Conservation (phyloP, 805 yeast species). For the Martiniozyma abietophila region DNA sequence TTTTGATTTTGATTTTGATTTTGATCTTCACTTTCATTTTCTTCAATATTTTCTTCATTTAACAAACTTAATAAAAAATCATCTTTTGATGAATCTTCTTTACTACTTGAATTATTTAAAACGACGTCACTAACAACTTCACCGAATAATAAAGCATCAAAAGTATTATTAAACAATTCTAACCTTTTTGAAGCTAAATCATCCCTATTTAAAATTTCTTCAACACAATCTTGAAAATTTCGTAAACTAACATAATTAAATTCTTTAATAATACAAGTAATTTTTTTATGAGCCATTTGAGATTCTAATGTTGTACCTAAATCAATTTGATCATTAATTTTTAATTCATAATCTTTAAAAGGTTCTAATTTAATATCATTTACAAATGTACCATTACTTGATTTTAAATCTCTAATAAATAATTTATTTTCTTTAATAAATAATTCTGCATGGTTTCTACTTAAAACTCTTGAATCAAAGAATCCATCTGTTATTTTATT, state of each 20-base stretch:
- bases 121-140: conserved; percentile 25
- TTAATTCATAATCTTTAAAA: conserved; percentile 55
- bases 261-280: conserved; percentile 73
- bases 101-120: conserved; percentile 5
- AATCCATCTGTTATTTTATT: conserved; percentile 75
- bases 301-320: conserved; percentile 83
- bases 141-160: conserved; percentile 30
- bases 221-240: conserved; percentile 20
- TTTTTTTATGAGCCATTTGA: conserved; percentile 69
- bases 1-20: conserved; percentile 17
- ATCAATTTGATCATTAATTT: conserved; percentile 81
- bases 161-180: conserved; percentile 26
- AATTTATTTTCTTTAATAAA: conserved; percentile 56
- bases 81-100: conserved; percentile 18
- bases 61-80: conserved; percentile 19
- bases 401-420: conserved; percentile 75
- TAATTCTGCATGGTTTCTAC: conserved; percentile 89
- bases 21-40: conserved; percentile 10
- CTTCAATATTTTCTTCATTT: conserved; percentile 22
- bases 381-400: conserved; percentile 91
- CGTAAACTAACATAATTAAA: conserved; percentile 46
- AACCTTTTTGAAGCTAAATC: conserved; percentile 20
- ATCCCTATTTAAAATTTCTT: conserved; percentile 20
- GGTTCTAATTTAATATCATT: conserved; percentile 62
- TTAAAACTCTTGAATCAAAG: conserved; percentile 87